Percentiles rank a stretch among this genome's conserved stretches.
Evolutionary conservation across 2,329 filamentous ascomycete species (phyloP).

Genomic region (Exophiala viscosa): DNA sequence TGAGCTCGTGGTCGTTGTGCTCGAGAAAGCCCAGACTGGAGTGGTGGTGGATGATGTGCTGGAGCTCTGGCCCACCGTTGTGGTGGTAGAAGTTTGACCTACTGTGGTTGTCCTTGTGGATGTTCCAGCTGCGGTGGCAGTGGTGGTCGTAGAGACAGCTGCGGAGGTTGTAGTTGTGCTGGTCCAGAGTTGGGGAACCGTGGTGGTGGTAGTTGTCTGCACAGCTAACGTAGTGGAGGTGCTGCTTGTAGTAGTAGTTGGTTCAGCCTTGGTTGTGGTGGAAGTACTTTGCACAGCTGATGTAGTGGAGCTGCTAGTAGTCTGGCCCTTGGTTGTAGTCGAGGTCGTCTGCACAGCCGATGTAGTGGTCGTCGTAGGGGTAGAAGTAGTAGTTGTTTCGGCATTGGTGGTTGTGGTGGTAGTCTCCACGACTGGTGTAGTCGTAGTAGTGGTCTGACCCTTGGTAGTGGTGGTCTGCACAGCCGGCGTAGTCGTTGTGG

Average conservation of each 20-base stretch:
- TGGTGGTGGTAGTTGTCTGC: constrained; percentile 21
- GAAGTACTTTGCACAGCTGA: constrained; percentile 1
- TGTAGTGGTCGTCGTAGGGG: constrained; percentile 3
- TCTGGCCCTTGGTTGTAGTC: not conserved
- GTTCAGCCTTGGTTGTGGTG: not conserved
- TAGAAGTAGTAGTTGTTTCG: not conserved
- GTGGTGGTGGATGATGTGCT: too few relatives aligned
- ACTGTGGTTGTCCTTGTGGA: not conserved
- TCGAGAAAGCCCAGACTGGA: too few relatives aligned
- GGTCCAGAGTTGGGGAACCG: too few relatives aligned
- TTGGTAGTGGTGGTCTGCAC: constrained; percentile 6
- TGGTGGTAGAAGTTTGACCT: too few relatives aligned
- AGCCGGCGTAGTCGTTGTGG: constrained; percentile 3
- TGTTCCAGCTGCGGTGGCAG: not conserved
- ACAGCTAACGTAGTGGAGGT: constrained; percentile 11
- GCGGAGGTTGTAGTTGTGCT: constrained; percentile 4
- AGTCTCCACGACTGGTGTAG: constrained; percentile 1
- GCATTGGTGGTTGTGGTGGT: constrained; percentile 3
- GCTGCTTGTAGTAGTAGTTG: constrained; percentile 5
- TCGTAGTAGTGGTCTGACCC: constrained; percentile 8
- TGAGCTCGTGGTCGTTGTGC: too few relatives aligned
- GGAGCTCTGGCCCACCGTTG: too few relatives aligned
- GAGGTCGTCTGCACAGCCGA: not conserved
- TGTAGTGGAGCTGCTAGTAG: constrained; percentile 3
- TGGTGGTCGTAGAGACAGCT: constrained; percentile 24